Evolutionary conservation across 257 asterid species (phyloP), one percentile per base, ranked within the genome.

Genomic region (Dorcoceras hygrometricum): DNA sequence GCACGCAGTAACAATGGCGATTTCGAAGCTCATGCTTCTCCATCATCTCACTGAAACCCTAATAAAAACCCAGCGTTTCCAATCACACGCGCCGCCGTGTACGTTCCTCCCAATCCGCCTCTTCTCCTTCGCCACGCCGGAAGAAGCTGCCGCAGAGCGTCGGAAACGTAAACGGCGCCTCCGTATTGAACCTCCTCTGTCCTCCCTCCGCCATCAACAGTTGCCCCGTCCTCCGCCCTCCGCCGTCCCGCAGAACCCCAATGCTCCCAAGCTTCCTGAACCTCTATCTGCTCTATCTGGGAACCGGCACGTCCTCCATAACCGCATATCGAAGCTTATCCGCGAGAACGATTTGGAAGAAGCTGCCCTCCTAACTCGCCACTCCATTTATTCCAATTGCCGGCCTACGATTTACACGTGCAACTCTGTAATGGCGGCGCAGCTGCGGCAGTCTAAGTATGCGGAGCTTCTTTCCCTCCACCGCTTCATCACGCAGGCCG

Each of bases 111-210:
- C 80, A 50, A 20, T 80, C 63, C 98, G 96, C 64, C 70, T 71
- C 64, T 81, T 92, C 74, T 89, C 98, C 68, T 92, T 89, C 74
- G 96, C 98, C 73, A 89, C 96, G 0, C 95, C 98, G 0, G 97
- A 92, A 67, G 98, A 92, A 65, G 98, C 98, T 63, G 96, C 98
- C 59, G 93, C 97, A 24, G 95, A 89, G 11, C 96, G 97, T 75
- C 97, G 97, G 60, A 84, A 86, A 54, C 90, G 93, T 57, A 89
- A 84, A 63, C 96, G 95, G 73, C 93, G 89, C 65, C 89, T 87
- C 75, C 95, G 96, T 62, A 83, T 87, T 62, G 96, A 89, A 71
- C 96, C 96, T 0, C 96, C 95, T 0, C 81, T 86, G 31, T 78
- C 93, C 63, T 62, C 91, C 51, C 87, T 84, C 29, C 96, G 95